Base-by-base conservation (phyloP, 768 basidiomycete genomes). In the Coprinopsis strossmayeri region DNA sequence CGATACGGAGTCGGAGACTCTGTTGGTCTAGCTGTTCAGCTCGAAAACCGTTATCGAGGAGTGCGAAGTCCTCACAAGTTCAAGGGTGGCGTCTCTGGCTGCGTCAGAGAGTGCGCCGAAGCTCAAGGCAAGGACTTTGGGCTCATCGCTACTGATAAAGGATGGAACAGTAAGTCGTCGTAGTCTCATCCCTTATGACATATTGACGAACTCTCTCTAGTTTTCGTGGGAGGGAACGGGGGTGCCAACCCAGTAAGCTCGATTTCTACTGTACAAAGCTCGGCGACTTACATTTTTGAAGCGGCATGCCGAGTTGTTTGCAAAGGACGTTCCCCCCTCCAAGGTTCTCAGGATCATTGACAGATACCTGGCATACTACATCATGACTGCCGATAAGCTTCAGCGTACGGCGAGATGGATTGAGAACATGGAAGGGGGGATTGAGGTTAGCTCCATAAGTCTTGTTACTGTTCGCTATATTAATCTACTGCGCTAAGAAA, bases 41-140 rank as follows among this genome's bases (percentile, higher is more conserved):
- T 89, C 3, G 85, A 89, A 63, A 75, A 85, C 48, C 72, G 87
- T 3, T 87, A 87, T 61, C 77, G 79, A 48, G 83, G 85, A 15
- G 73, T 87, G 37, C 70, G 81, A 9, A 73, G 75, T 3, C 83
- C 82, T n/a, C 82, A 84, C 61, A 86, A 86, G 61, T 66, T 87
- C 59, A 87, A 87, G 63, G 85, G 84, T 21, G 86, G 86, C 10
- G 82, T 89, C 2, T 79, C 77, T 18, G 85, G 85, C 17, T 87
- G 85, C 57, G 73, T 84, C 0, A 73, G 85, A 15, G 86, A 87
- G 59, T 89, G 86, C 51, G 86, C 85, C 0, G 86, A 87, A 61
- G 85, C 86, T 1, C 86, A 89, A 56, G 68, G 45, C 15, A 53
- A 79, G 58, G 84, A 87, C 61, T 89, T 87, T 55, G 85, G 85